A percentile compares a stretch with the other conserved stretches of the same genome.
Evolutionary conservation across 768 basidiomycete species (phyloP).

Genomic region (Suillus discolor): DNA sequence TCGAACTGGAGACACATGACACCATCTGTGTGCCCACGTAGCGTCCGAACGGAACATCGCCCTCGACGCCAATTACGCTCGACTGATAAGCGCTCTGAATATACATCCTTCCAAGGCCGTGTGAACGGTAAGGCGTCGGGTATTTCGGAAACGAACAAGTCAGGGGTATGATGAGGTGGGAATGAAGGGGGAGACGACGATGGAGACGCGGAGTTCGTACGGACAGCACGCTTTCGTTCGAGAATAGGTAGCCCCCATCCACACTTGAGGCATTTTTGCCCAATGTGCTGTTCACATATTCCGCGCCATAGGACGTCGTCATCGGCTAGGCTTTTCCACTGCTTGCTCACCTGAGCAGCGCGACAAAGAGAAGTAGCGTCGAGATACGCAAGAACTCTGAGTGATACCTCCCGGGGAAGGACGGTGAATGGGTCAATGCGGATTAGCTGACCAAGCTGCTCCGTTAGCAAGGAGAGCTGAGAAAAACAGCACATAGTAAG

Average conservation of each 20-base stretch:
- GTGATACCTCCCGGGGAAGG: constrained; percentile 86
- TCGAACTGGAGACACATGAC: constrained; percentile 97
- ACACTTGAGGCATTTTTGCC: constrained; percentile 93
- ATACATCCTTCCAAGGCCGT: constrained; percentile 98
- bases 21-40: constrained; percentile 93
- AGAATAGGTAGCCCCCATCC: constrained; percentile 96
- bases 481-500: constrained; percentile 99
- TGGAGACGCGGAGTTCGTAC: constrained; percentile 42
- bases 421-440: constrained; percentile 93
- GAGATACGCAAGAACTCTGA: constrained; percentile 85
- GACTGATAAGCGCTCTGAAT: constrained; percentile 93
- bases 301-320: constrained; percentile 94
- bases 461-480: constrained; percentile 93
- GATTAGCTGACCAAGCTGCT: constrained; percentile 89
- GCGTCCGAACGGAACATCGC: constrained; percentile 78
- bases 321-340: constrained; percentile 89
- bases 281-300: constrained; percentile 98
- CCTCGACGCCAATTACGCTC: constrained; percentile 98
- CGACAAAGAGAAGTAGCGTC: constrained; percentile 93
- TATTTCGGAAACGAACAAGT: constrained; percentile 30
- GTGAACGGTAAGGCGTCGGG: constrained; percentile 48
- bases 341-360: constrained; percentile 85
- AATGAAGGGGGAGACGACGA: constrained; percentile 20
- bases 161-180: constrained; percentile 7
- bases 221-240: constrained; percentile 64